These are phyloP conservation scores for Chalaropsis thielavioides DNA, from an alignment of 2,329 filamentous ascomycete species.

Conservation along the genomic window DNA sequence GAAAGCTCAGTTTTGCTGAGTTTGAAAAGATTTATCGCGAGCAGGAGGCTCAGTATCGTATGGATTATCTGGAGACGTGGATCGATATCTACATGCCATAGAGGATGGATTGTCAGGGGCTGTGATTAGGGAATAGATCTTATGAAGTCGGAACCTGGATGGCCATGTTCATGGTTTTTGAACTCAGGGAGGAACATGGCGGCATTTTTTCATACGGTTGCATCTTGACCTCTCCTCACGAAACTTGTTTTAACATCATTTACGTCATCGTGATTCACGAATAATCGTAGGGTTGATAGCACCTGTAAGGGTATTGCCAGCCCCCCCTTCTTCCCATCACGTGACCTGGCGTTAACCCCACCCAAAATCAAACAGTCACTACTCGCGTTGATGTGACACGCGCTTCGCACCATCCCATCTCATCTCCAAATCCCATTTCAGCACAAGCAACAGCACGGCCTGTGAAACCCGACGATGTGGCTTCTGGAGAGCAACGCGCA, in stretches of 20 bases:
- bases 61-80: slow-evolving; percentile 80
- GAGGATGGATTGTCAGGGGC: slow-evolving; percentile 7
- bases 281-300: neutral
- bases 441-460: neutral
- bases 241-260: neutral
- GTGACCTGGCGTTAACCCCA: slow-evolving; percentile 8
- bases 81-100: slow-evolving; percentile 65
- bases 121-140: neutral
- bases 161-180: too few relatives aligned
- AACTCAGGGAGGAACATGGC: neutral
- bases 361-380: too few relatives aligned
- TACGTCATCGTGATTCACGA: neutral
- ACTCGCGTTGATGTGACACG: neutral
- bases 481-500: slow-evolving; percentile 11
- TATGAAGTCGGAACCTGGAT: neutral
- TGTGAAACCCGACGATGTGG: slow-evolving; percentile 11
- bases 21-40: slow-evolving; percentile 62
- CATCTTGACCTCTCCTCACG: too few relatives aligned
- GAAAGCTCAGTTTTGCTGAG: slow-evolving; percentile 61
- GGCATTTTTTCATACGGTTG: neutral
- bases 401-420: neutral
- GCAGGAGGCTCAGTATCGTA: slow-evolving; percentile 46
- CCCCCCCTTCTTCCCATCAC: neutral
- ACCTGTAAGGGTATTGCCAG: neutral
- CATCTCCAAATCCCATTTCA: neutral